Conservation (phyloP, 2,329 filamentous ascomycete species). For the Zasmidium citrigriseum region DNA sequence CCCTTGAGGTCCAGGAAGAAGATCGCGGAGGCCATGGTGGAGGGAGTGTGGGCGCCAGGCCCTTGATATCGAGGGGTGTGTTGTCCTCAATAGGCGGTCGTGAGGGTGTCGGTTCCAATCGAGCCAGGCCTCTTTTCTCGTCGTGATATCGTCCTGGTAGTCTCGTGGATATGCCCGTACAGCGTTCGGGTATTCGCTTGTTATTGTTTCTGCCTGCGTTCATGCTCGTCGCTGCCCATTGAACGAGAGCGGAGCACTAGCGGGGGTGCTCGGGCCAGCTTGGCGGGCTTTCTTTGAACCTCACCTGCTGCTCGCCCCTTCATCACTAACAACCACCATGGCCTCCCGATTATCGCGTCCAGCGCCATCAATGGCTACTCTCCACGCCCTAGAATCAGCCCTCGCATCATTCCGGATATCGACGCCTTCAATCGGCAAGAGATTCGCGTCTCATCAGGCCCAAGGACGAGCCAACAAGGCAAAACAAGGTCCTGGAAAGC, state of each 20-base stretch:
- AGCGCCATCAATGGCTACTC: constrained; percentile 31
- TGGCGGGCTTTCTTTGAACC: constrained; percentile 13
- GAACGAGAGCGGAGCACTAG: constrained; percentile 2
- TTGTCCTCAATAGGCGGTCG: neutral
- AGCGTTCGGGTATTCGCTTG: neutral
- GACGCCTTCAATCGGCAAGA: constrained; percentile 14
- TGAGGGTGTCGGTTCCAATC: neutral
- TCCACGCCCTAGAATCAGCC: constrained; percentile 32
- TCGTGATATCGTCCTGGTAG: neutral
- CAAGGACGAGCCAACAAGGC: constrained; percentile 70
- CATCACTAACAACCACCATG: constrained; percentile 10
- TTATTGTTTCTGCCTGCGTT: neutral
- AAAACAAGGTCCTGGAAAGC: constrained; percentile 74
- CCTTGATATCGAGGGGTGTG: constrained; percentile 9
- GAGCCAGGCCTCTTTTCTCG: too few species aligned
- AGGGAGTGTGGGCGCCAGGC: constrained; percentile 26
- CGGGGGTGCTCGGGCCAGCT: constrained; percentile 20
- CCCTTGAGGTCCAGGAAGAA: constrained; percentile 99
- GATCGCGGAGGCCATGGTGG: constrained; percentile 86
- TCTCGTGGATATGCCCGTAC: too few species aligned
- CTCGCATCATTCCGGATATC: constrained; percentile 35
- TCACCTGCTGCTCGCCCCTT: neutral
- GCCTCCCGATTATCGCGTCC: constrained; percentile 9
- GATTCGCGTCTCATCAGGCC: constrained; percentile 65
- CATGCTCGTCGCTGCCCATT: neutral